phyloP scores from a whole-genome alignment of 306 rosid genomes.

The Cyclanthera cordifolia region DNA sequence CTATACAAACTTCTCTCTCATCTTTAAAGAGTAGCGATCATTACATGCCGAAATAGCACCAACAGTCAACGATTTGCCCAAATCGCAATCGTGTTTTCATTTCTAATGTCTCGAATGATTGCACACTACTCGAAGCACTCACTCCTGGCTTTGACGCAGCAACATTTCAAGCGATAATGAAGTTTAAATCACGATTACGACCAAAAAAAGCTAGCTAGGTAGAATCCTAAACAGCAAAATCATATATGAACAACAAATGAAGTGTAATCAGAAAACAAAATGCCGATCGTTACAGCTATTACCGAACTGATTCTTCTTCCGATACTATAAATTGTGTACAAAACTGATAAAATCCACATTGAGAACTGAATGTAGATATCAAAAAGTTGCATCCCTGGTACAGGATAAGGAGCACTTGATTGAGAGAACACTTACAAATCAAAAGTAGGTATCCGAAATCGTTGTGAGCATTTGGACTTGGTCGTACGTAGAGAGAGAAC shows the following conservation, averaged over 20 bases:
- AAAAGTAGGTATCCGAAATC: background rate
- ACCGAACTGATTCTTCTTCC: background rate
- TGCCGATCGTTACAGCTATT: background rate
- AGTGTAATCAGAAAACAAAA: background rate
- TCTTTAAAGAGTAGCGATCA: background rate
- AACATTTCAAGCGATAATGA: background rate
- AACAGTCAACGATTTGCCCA: background rate
- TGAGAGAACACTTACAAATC: conserved; percentile 2
- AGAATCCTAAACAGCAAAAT: background rate
- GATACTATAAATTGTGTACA: background rate
- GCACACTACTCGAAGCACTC: background rate
- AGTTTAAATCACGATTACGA: background rate
- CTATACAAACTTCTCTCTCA: background rate
- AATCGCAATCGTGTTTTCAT: background rate
- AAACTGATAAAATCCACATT: conserved; percentile 1
- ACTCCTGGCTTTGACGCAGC: background rate
- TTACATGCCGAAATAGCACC: background rate
- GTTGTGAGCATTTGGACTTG: background rate
- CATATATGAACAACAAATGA: too few relatives aligned
- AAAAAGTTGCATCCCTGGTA: background rate
- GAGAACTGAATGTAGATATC: background rate
- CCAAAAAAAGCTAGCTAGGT: background rate
- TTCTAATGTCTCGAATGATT: background rate
- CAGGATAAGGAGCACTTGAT: background rate
- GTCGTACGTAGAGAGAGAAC: background rate